These are phyloP conservation scores for Henningerozyma blattae DNA, from an alignment of 805 yeast species.

Conservation along the genomic window DNA sequence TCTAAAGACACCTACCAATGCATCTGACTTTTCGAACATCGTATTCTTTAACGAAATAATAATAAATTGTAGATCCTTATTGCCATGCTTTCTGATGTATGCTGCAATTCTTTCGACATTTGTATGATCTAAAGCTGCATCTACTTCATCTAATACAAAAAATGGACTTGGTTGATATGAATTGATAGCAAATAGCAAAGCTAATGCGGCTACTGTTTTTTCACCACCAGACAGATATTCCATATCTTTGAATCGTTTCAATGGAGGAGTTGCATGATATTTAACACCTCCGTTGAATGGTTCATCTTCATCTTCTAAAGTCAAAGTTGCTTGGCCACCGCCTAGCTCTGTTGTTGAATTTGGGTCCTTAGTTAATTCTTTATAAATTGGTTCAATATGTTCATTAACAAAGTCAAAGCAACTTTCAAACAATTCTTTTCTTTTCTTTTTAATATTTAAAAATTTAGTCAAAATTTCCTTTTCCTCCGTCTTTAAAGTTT, in stretches of 20 bases:
- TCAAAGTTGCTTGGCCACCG: conserved; percentile 89
- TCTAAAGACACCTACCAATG: conserved; percentile 85
- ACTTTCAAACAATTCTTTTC: conserved; percentile 52
- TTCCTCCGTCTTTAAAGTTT: conserved; percentile 49
- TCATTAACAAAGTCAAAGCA: conserved; percentile 71
- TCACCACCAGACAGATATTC: conserved; percentile 93
- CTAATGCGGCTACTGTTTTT: conserved; percentile 91
- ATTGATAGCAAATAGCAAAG: conserved; percentile 82
- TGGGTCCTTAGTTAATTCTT: conserved; percentile 61
- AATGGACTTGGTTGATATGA: conserved; percentile 89
- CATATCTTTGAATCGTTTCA: conserved; percentile 87
- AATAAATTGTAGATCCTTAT: conserved; percentile 76
- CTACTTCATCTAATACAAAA: conserved; percentile 94
- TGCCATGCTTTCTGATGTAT: conserved; percentile 64
- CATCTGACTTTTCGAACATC: conserved; percentile 77
- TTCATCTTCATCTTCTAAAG: conserved; percentile 79
- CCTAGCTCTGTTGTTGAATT: conserved; percentile 49
- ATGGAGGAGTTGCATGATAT: conserved; percentile 93
- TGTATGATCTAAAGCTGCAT: conserved; percentile 88
- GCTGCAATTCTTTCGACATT: conserved; percentile 82
- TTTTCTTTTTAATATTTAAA: conserved; percentile 41
- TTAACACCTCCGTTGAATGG: conserved; percentile 76
- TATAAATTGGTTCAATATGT: conserved; percentile 64
- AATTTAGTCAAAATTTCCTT: conserved; percentile 41
- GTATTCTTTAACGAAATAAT: conserved; percentile 85